phyloP scores from a whole-genome alignment of 2,329 filamentous ascomycete genomes.

The Cladosporium cucumerinum region DNA sequence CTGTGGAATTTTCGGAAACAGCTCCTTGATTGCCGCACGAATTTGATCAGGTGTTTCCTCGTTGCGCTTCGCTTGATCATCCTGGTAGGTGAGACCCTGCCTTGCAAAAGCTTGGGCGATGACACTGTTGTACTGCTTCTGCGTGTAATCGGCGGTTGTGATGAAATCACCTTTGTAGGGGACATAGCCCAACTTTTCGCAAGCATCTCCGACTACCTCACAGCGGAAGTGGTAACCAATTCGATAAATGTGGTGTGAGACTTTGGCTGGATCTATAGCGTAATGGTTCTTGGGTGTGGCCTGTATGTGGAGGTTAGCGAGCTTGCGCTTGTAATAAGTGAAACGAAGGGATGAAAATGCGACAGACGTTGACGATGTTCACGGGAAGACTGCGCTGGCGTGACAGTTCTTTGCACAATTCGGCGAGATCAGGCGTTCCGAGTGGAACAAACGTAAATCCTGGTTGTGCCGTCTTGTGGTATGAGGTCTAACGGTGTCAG shows the following conservation, averaged over 20 bases:
- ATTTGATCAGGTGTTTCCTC: constrained; percentile 47
- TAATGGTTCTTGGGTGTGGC: constrained; percentile 24
- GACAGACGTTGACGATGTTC: constrained; percentile 58
- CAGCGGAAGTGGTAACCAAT: constrained; percentile 63
- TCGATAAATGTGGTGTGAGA: constrained; percentile 59
- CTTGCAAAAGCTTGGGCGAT: constrained; percentile 37
- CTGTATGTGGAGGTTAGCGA: constrained; percentile 16
- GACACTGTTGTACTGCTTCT: constrained; percentile 23
- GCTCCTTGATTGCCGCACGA: constrained; percentile 56
- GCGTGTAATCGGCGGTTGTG: constrained; percentile 26
- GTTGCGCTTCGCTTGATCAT: background rate
- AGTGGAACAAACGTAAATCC: constrained; percentile 62
- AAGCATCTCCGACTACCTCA: constrained; percentile 56
- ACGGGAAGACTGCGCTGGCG: constrained; percentile 53
- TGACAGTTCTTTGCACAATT: constrained; percentile 58
- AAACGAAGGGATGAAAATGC: background rate
- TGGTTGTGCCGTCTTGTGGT: constrained; percentile 51
- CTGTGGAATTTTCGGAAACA: constrained; percentile 62
- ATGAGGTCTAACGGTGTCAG: constrained; percentile 49
- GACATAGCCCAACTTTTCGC: constrained; percentile 48
- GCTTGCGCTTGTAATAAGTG: background rate
- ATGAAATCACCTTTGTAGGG: constrained; percentile 25
- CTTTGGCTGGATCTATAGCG: constrained; percentile 27
- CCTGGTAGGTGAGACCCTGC: constrained; percentile 27
- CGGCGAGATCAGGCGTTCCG: constrained; percentile 58